These are phyloP conservation scores for Kazachstania taianensis DNA, from an alignment of 805 yeast genomes.

Conservation along the genomic window DNA sequence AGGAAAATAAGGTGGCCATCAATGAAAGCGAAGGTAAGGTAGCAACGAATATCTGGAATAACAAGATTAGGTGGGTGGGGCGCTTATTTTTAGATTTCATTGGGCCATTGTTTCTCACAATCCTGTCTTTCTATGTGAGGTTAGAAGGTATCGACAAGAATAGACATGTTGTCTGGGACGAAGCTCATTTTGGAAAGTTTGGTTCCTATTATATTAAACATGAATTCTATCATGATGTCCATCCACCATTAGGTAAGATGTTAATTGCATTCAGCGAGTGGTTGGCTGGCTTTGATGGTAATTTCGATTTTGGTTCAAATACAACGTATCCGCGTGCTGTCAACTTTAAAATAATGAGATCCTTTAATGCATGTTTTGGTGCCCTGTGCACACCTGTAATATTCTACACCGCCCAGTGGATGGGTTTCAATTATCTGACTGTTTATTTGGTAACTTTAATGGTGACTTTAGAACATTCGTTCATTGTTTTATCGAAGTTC, in stretches of 20 bases:
- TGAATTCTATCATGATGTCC: conserved; percentile 91
- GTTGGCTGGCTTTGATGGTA: conserved; percentile 78
- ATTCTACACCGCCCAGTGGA: conserved; percentile 66
- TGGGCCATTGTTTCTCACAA: conserved; percentile 49
- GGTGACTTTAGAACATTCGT: conserved; percentile 75
- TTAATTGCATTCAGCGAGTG: conserved; percentile 81
- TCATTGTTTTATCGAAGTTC: conserved; percentile 77
- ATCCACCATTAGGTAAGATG: conserved; percentile 95
- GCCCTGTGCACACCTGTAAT: conserved; percentile 80
- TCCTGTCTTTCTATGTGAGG: conserved; percentile 60
- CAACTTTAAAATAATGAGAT: conserved; percentile 77
- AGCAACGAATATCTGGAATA: too few species aligned
- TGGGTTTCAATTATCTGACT: conserved; percentile 61
- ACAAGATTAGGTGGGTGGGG: too few species aligned
- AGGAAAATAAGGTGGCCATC: too few species aligned
- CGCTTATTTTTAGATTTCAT: background rate
- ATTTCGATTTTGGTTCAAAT: conserved; percentile 84
- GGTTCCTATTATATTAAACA: conserved; percentile 84
- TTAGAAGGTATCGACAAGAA: conserved; percentile 66
- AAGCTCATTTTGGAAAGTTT: conserved; percentile 95
- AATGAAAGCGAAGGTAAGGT: too few species aligned
- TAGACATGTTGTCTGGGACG: conserved; percentile 87
- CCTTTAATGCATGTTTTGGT: conserved; percentile 77
- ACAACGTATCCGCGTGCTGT: conserved; percentile 62
- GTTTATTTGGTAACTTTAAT: conserved; percentile 72